phyloP scores from a whole-genome alignment of 345 rosid species.

The Kandelia obovata region DNA sequence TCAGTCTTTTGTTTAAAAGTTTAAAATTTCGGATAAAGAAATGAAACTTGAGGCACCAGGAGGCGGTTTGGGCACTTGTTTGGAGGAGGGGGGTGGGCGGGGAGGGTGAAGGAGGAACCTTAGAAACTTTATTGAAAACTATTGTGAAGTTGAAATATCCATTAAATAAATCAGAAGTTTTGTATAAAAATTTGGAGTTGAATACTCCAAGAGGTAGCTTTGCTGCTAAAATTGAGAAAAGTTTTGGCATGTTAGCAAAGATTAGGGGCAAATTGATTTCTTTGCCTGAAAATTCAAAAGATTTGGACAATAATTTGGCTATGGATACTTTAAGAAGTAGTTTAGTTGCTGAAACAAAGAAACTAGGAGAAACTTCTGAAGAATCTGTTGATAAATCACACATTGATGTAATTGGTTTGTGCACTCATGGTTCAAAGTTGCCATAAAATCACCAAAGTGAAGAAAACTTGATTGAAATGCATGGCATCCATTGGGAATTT shows the following conservation, averaged over 20 bases:
- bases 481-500: neutral
- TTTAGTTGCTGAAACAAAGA: neutral
- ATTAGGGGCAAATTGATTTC: neutral
- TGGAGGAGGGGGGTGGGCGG: neutral
- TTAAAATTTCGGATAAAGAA: conserved; percentile 14
- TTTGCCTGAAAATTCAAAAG: neutral
- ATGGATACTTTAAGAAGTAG: neutral
- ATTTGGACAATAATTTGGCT: neutral
- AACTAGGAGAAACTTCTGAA: neutral
- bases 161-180: neutral
- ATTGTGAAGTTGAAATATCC: conserved; percentile 18
- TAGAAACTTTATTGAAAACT: conserved; percentile 21
- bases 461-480: neutral
- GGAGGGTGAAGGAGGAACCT: neutral
- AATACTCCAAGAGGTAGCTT: neutral
- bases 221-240: neutral
- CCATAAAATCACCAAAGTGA: conserved; percentile 8
- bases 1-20: conserved; percentile 10
- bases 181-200: neutral
- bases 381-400: neutral
- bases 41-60: conserved; percentile 10
- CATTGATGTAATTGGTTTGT: neutral
- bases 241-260: neutral
- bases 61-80: neutral
- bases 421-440: neutral